Base-by-base conservation (phyloP, 1,284 basidiomycete genomes). In the Ganoderma resinaceum region DNA sequence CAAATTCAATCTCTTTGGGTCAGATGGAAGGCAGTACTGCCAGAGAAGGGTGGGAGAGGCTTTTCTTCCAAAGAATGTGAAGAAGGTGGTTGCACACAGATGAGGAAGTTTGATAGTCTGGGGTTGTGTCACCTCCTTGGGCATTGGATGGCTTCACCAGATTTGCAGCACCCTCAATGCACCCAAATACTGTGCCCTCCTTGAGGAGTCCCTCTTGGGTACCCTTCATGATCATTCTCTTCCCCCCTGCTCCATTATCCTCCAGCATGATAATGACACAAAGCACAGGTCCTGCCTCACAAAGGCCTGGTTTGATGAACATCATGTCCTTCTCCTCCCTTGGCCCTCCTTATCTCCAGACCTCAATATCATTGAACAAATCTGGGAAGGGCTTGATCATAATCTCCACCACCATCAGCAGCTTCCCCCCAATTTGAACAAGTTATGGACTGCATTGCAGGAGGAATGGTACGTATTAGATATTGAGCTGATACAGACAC, bases 291-390 rank as follows among this genome's bases (percentile, higher is more conserved):
- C 76, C 16, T 72, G 75, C 42, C 20, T 71, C 7, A 76, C 75
- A 7, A 38, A 65, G 26, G 46, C 65, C 1, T 83, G 80, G 81
- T 80, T 84, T 59, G 23, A 70, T n/a, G 65, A 78, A 9, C 68
- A 82, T 42, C 37, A 76, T 35, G 74, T 83, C 55, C 53, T 73
- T 55, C 14, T 76, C 1, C 69, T 83, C 4, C 63, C 63, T 1
- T 83, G 81, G 82, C 78, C 81, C 23, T 70, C 81, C 3, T 69
- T 71, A 33, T 77, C 73, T 53, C 81, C 81, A 20, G 79, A 85
- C 76, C 76, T 83, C 66, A 82, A 81, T 72, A 64, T 64, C 40
- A 59, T 64, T n/a, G 40, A 64, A 40, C 63, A 64, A 59, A 40
- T 64, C 55, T 59, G 63, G 53, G n/a, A 35, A 12, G 23, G 57